phyloP scores from a whole-genome alignment of 2,329 filamentous ascomycete genomes.

The Trichocomaceae sp. region DNA sequence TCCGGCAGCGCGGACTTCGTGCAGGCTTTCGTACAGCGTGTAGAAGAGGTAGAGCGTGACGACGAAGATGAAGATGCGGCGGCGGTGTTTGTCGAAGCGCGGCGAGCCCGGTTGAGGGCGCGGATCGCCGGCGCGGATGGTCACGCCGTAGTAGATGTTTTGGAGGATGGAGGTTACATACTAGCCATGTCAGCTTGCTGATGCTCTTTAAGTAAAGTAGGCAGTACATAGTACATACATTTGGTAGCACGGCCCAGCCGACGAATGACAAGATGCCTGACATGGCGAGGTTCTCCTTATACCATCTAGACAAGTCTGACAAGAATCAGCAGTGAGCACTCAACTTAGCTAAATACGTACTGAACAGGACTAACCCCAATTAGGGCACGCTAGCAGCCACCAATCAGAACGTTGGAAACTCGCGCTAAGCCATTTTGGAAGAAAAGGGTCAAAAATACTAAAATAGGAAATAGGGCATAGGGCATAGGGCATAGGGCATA shows the following conservation, averaged over 20 bases:
- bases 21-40: slow-evolving; percentile 87
- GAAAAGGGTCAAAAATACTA: too few species aligned
- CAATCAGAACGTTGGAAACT: too few species aligned
- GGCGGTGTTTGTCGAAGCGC: slow-evolving; percentile 66
- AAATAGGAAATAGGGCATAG: too few species aligned
- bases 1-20: slow-evolving; percentile 62
- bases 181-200: slow-evolving; percentile 40
- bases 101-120: slow-evolving; percentile 63
- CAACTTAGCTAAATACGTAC: too few species aligned
- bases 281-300: slow-evolving; percentile 19
- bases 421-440: too few species aligned
- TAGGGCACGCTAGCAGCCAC: too few species aligned
- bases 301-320: background rate
- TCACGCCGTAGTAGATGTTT: slow-evolving; percentile 75
- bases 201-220: slow-evolving; percentile 5
- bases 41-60: slow-evolving; percentile 79
- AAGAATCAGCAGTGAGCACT: background rate
- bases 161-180: slow-evolving; percentile 73
- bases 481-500: too few species aligned
- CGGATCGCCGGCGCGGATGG: slow-evolving; percentile 81
- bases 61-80: slow-evolving; percentile 75
- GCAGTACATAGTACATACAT: slow-evolving; percentile 43
- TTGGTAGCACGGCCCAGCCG: slow-evolving; percentile 58
- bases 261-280: slow-evolving; percentile 48
- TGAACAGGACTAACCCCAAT: too few species aligned